These are phyloP conservation scores for Lyophyllum shimeji DNA, from an alignment of 768 basidiomycete species.

Conservation along the genomic window DNA sequence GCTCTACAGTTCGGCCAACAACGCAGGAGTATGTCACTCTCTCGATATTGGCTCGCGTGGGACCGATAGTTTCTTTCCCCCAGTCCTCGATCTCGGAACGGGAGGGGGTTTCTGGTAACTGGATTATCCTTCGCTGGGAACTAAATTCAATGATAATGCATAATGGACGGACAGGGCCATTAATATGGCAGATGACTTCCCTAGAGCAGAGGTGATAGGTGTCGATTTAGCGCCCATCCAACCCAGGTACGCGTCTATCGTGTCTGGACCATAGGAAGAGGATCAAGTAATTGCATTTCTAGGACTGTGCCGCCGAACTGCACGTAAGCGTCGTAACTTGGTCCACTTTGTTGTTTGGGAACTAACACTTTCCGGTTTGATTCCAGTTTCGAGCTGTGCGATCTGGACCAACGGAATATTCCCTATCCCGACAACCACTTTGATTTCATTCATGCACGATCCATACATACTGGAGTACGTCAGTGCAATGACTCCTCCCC, in stretches of 20 bases:
- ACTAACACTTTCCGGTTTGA: constrained; percentile 3
- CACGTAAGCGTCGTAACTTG: constrained; percentile 50
- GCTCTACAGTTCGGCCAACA: constrained; percentile 52
- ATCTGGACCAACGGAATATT: constrained; percentile 57
- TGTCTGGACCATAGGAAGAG: neutral
- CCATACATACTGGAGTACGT: constrained; percentile 64
- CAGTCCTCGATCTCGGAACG: constrained; percentile 69
- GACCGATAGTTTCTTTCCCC: constrained; percentile 20
- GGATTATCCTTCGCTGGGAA: neutral
- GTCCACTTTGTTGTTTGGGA: constrained; percentile 1
- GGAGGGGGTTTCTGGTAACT: constrained; percentile 62
- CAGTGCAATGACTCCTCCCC: constrained; percentile 5
- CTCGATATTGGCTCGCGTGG: constrained; percentile 1
- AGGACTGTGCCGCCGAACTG: constrained; percentile 70
- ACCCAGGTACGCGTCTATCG: constrained; percentile 47
- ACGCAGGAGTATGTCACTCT: constrained; percentile 32
- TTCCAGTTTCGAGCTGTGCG: constrained; percentile 68
- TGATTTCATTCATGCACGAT: constrained; percentile 70
- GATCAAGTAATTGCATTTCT: constrained; percentile 6
- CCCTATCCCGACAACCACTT: constrained; percentile 66
- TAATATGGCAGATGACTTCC: constrained; percentile 74
- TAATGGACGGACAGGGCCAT: constrained; percentile 50
- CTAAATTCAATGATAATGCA: too few relatives aligned
- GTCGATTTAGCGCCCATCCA: constrained; percentile 74
- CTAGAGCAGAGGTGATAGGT: constrained; percentile 62